Percentiles rank a stretch among this genome's conserved stretches.
Evolutionary conservation across 2,329 filamentous ascomycete genomes (phyloP).

Genomic region (Diaporthe ampelina): DNA sequence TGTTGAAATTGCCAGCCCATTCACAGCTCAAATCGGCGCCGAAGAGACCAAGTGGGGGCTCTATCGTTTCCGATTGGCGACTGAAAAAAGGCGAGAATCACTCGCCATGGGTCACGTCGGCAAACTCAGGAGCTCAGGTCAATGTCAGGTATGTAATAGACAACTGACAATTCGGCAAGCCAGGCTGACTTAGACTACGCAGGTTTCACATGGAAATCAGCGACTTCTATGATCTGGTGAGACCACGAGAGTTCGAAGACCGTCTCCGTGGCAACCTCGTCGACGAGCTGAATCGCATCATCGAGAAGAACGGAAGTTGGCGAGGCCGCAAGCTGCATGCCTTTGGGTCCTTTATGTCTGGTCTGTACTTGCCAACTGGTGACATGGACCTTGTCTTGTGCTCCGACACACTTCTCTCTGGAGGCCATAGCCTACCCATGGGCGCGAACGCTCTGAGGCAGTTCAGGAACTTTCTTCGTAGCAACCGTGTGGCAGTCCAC

Average conservation of each 20-base stretch:
- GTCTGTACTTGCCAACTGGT: slow-evolving; percentile 77
- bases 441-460: slow-evolving; percentile 68
- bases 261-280: slow-evolving; percentile 81
- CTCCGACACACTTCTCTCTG: slow-evolving; percentile 68
- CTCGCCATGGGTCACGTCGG: slow-evolving; percentile 74
- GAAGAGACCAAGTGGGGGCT: slow-evolving; percentile 64
- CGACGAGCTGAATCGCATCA: slow-evolving; percentile 72
- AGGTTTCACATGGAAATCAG: slow-evolving; percentile 91
- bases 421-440: slow-evolving; percentile 63
- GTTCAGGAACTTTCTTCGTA: slow-evolving; percentile 72
- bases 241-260: slow-evolving; percentile 82
- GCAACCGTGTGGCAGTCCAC: slow-evolving; percentile 68
- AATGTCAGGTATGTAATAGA: slow-evolving; percentile 37
- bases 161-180: slow-evolving; percentile 34
- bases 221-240: slow-evolving; percentile 89
- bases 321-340: slow-evolving; percentile 69
- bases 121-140: slow-evolving; percentile 66
- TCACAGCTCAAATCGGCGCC: slow-evolving; percentile 65
- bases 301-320: slow-evolving; percentile 54
- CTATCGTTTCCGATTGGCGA: slow-evolving; percentile 67
- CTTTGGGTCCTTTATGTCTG: slow-evolving; percentile 96
- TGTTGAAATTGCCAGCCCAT: slow-evolving; percentile 71
- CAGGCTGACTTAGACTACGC: slow-evolving; percentile 15
- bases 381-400: slow-evolving; percentile 96
- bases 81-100: slow-evolving; percentile 56